A percentile compares a stretch with the other conserved stretches of the same genome.
These are phyloP conservation scores for Stephania japonica DNA, from an alignment of 164 flowering plant genomes.

Conservation along the genomic window DNA sequence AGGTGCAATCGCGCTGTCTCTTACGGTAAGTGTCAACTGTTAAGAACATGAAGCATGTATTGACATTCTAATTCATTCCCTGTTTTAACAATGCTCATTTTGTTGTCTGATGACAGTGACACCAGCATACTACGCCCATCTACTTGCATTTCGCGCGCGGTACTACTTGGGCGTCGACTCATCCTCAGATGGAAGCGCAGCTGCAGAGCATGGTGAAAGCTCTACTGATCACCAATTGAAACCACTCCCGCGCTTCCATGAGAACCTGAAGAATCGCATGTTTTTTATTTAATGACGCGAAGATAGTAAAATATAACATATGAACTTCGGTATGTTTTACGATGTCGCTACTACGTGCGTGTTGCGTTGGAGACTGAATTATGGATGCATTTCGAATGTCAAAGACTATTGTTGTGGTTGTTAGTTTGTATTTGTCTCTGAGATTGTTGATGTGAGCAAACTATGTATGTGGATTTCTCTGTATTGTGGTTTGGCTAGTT, in stretches of 20 bases:
- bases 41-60: not conserved
- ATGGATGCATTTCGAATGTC: not conserved
- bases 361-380: not conserved
- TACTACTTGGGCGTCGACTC: not conserved
- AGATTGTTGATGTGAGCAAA: no score
- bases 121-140: slow-evolving; percentile 6
- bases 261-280: not conserved
- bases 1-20: slow-evolving; percentile 7
- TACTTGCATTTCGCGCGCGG: not conserved
- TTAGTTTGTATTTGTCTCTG: no score
- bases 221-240: not conserved
- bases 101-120: not conserved
- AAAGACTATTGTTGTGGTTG: no score
- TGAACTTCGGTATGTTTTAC: not conserved
- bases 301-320: not conserved
- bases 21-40: not conserved
- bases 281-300: not conserved
- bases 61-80: not conserved
- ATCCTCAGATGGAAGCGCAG: not conserved
- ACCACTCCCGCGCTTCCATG: not conserved
- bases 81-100: not conserved
- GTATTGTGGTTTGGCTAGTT: no score
- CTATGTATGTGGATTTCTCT: no score
- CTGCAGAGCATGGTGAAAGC: not conserved
- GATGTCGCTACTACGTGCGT: not conserved